Evolutionary conservation across 2,329 filamentous ascomycete genomes (phyloP).

Genomic region (Xylariaceae sp.): DNA sequence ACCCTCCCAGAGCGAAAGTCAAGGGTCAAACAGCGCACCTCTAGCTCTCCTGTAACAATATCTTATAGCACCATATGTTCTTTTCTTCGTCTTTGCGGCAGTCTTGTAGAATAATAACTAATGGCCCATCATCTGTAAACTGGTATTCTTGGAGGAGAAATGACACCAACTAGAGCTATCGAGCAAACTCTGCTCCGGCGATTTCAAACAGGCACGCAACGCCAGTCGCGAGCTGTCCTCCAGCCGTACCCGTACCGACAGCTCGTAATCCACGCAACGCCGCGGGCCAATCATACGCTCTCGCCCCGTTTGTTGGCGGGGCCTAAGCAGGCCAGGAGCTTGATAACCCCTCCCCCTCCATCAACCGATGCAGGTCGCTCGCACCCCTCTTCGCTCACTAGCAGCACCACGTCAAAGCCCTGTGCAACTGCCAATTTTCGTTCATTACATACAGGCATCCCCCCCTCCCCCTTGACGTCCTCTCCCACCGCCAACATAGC

Average conservation of each 20-base stretch:
- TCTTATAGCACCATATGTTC: no score
- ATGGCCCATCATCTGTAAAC: not conserved
- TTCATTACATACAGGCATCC: constrained; percentile 14
- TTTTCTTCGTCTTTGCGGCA: no score
- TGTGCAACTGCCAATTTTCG: constrained; percentile 13
- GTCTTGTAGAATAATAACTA: no score
- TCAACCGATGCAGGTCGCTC: constrained; percentile 9
- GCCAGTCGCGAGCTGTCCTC: constrained; percentile 14
- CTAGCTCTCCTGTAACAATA: no score
- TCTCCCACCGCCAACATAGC: constrained; percentile 37
- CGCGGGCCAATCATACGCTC: constrained; percentile 28
- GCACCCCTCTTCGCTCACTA: constrained; percentile 9
- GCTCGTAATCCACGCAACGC: constrained; percentile 10
- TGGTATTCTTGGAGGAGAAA: not conserved
- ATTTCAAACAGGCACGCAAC: constrained; percentile 6
- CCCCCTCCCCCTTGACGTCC: constrained; percentile 9
- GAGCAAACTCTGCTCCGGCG: constrained; percentile 18
- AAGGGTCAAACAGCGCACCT: no score
- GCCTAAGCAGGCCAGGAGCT: constrained; percentile 19
- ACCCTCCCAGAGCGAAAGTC: no score
- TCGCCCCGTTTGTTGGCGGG: constrained; percentile 26
- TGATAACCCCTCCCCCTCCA: constrained; percentile 29
- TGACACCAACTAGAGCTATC: constrained; percentile 11
- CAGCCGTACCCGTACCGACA: constrained; percentile 7
- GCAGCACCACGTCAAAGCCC: constrained; percentile 1